Conservation (phyloP, 164 flowering plant genomes). For the Warburgia ugandensis region DNA sequence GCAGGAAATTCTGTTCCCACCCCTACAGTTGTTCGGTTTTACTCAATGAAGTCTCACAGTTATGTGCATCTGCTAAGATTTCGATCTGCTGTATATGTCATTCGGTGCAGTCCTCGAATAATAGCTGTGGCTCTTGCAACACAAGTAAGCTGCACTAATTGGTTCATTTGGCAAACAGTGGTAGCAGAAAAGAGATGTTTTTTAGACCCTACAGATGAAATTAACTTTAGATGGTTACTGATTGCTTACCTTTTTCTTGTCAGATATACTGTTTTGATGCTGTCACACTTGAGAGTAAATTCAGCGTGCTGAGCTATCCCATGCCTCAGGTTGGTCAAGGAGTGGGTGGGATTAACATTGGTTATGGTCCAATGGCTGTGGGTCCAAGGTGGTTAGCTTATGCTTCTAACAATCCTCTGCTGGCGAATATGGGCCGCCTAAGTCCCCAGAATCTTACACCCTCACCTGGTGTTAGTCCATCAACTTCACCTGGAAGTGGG, state of each 20-base stretch:
- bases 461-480: slow-evolving; percentile 84
- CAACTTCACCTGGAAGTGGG: slow-evolving; percentile 80
- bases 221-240: slow-evolving; percentile 7
- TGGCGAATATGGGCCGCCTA: slow-evolving; percentile 59
- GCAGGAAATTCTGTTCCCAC: slow-evolving; percentile 33
- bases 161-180: no score
- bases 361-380: slow-evolving; percentile 96
- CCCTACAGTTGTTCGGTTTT: slow-evolving; percentile 83
- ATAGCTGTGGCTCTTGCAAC: slow-evolving; percentile 86
- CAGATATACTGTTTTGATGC: slow-evolving; percentile 98
- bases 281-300: slow-evolving; percentile 77
- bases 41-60: slow-evolving; percentile 69
- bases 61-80: slow-evolving; percentile 85
- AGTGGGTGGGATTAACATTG: slow-evolving; percentile 54
- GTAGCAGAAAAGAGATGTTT: no score
- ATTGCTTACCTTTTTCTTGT: slow-evolving; percentile 16
- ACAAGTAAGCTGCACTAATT: slow-evolving; percentile 93
- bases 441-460: slow-evolving; percentile 85
- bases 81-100: slow-evolving; percentile 76
- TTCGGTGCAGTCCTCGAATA: slow-evolving; percentile 80
- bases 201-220: no score
- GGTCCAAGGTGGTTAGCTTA: slow-evolving; percentile 96
- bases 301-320: slow-evolving; percentile 85
- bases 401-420: slow-evolving; percentile 72
- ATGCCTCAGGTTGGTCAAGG: slow-evolving; percentile 70